Base-by-base conservation (phyloP, 352 stramenopile genomes). In the Pythium folliculosum region DNA sequence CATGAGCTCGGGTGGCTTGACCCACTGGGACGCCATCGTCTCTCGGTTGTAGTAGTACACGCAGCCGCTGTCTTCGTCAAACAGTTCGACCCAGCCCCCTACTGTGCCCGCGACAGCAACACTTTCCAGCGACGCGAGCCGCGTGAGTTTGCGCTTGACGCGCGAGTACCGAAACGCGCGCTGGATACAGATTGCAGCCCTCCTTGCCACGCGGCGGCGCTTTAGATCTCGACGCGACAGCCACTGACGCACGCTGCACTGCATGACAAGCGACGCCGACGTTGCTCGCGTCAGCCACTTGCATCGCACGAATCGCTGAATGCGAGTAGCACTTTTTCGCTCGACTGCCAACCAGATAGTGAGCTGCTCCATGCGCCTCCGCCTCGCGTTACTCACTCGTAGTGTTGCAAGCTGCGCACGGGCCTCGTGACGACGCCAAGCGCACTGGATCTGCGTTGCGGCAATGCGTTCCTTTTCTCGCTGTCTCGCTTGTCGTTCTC, bases 41-140 rank as follows among this genome's bases (percentile, higher is more conserved):
- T 70, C 69, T 5, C 71, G 67, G 64, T 91, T 82, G 68, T 84
- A 89, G 61, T 88, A 93, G 76, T 91, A 93, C 37, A 85, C 74
- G 30, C 60, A 87, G 8, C 85, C 80, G 51, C 76, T 91, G 8
- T 54, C 62, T 49, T 91, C 83, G 61, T 93, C 85, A 44, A 91
- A 79, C 19, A 90, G 76, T 70, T 91, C 85, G 10, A 91, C 78
- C 85, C 85, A 93, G 13, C 22, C 70, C 43, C 35, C 59, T 1
- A 60, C 60, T 2, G 52, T n/a, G 13, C 22, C 59, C 1, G 13
- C 61, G 32, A 25, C 51, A 45, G 37, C 71, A 52, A 38, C 57
- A 44, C 27, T 70, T 65, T 77, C 78, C 12, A 63, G 51, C 27
- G 63, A 65, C 30, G 83, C 68, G n/a, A 83, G 63, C 38, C 53